Conservation (phyloP, 2,329 filamentous ascomycete species). For the Sporothrix euskadiensis region DNA sequence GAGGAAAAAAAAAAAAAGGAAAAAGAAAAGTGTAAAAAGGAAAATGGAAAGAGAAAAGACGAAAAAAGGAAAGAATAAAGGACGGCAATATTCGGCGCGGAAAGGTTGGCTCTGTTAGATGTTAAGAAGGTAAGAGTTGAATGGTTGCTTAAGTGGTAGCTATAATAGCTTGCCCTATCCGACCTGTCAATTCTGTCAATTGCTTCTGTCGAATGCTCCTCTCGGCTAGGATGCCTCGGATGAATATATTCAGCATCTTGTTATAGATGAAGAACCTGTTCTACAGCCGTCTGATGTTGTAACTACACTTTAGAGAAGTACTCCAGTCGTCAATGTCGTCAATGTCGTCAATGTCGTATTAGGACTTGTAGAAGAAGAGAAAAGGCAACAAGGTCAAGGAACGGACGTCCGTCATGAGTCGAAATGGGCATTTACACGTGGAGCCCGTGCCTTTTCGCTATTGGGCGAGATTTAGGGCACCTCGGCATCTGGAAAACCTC, state of each 20-base stretch:
- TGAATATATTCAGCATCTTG: background rate
- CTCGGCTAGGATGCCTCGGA: background rate
- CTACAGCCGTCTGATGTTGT: background rate
- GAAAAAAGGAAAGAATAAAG: no score
- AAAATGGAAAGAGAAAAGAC: no score
- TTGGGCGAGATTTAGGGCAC: background rate
- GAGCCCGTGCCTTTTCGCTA: background rate
- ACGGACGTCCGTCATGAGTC: background rate
- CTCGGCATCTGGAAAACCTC: background rate
- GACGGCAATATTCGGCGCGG: background rate
- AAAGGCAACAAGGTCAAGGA: no score
- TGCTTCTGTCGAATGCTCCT: background rate
- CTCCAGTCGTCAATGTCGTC: no score
- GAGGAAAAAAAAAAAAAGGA: background rate
- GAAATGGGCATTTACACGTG: conserved; percentile 16
- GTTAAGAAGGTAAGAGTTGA: background rate
- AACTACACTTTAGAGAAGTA: background rate
- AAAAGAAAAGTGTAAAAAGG: no score
- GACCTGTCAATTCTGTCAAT: background rate
- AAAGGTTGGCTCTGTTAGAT: background rate
- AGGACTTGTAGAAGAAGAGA: background rate
- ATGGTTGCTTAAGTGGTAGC: background rate
- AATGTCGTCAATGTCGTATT: background rate
- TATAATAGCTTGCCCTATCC: background rate
- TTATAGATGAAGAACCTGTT: background rate